Conservation (phyloP, 495 filamentous ascomycete species). For the Aspergillus bridgeri region DNA sequence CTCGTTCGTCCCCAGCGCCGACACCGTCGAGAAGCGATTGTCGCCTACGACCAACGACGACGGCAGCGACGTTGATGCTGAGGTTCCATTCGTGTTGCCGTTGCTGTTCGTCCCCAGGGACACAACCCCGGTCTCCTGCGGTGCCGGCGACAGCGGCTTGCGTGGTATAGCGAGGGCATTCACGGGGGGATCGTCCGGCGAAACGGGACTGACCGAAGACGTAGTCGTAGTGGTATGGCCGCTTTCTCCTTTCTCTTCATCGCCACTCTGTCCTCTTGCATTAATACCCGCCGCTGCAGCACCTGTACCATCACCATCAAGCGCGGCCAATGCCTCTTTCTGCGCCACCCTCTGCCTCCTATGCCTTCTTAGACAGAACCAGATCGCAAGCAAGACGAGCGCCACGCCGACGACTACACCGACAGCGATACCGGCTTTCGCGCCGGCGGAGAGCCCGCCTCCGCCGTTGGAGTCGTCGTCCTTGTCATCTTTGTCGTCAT, state of each 20-base stretch:
- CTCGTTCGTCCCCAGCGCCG: slow-evolving; percentile 10
- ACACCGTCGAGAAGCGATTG: slow-evolving; percentile 3
- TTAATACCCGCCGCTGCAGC: background rate
- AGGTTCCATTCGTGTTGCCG: background rate
- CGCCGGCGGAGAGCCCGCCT: slow-evolving; percentile 14
- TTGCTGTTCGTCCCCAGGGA: background rate
- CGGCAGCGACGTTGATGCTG: background rate
- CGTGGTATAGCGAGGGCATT: background rate
- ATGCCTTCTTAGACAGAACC: background rate
- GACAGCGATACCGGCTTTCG: slow-evolving; percentile 1
- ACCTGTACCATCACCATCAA: background rate
- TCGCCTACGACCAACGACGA: background rate
- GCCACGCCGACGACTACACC: background rate
- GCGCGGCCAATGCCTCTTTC: background rate
- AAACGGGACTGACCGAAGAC: background rate
- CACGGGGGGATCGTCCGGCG: background rate
- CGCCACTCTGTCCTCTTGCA: background rate
- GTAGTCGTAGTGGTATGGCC: background rate
- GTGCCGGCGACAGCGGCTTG: background rate
- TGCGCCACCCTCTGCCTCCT: background rate
- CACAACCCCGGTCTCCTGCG: background rate
- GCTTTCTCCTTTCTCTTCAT: background rate
- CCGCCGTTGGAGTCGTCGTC: background rate
- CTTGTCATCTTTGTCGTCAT: slow-evolving; percentile 2
- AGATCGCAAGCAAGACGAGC: background rate